phyloP scores from a whole-genome alignment of 768 basidiomycete species.

The Phallus indusiatus region DNA sequence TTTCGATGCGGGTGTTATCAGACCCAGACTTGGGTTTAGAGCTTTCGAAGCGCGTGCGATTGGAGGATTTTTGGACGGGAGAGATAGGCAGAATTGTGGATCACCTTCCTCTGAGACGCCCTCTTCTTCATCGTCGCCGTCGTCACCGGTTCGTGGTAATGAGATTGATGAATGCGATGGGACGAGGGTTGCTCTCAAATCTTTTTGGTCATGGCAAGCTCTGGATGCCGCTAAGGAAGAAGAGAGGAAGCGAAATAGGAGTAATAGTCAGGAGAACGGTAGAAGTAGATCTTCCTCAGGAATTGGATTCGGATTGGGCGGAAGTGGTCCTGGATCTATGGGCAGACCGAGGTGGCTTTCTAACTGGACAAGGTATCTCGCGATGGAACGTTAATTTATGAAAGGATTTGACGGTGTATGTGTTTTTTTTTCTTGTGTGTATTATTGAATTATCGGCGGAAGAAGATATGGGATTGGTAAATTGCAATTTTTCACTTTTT shows the following conservation, averaged over 20 bases:
- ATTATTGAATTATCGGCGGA: not conserved
- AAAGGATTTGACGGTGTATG: not conserved
- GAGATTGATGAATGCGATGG: conserved; percentile 80
- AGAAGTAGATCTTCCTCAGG: not conserved
- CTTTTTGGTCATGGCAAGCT: conserved; percentile 80
- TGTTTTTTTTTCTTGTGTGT: too few relatives aligned
- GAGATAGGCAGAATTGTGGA: conserved; percentile 58
- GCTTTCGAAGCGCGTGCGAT: conserved; percentile 64
- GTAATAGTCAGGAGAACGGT: conserved; percentile 32
- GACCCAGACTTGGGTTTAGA: conserved; percentile 68
- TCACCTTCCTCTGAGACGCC: conserved; percentile 9
- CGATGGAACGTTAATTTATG: not conserved
- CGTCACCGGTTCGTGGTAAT: conserved; percentile 30
- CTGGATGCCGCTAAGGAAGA: conserved; percentile 65
- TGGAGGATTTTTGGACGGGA: conserved; percentile 51
- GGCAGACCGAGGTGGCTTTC: conserved; percentile 6
- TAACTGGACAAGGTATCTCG: not conserved
- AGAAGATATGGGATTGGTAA: not conserved
- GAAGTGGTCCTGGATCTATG: not conserved
- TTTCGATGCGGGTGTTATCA: conserved; percentile 30
- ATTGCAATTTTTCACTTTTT: not conserved
- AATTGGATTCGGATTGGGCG: not conserved
- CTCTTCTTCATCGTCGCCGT: not conserved
- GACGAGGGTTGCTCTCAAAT: conserved; percentile 64
- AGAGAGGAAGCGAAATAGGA: conserved; percentile 58